Percentiles rank a stretch among this genome's conserved stretches.
Conservation (phyloP, 2,329 filamentous ascomycete genomes). For the Ceratocystis colombiana region DNA sequence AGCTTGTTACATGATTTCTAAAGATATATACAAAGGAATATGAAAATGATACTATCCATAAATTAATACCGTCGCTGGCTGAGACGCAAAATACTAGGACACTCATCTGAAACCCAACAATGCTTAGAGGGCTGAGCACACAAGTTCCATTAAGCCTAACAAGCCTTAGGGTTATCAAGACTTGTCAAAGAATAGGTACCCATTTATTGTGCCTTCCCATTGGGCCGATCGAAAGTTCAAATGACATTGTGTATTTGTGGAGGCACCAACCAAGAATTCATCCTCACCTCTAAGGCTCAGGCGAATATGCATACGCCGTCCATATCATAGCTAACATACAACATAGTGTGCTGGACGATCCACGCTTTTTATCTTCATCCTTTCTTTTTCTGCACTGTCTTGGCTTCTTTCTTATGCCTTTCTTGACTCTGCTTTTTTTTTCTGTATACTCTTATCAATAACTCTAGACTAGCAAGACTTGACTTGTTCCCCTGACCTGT, state of each 20-base stretch:
- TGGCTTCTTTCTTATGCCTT: neutral
- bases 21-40: conserved; percentile 7
- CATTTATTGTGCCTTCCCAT: conserved; percentile 2
- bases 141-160: neutral
- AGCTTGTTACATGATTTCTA: conserved; percentile 8
- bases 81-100: neutral
- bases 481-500: conserved; percentile 4
- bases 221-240: neutral
- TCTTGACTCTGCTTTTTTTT: neutral
- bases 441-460: conserved; percentile 10
- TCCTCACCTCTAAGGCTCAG: neutral
- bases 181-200: neutral
- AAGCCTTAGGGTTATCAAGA: neutral
- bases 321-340: conserved; percentile 1
- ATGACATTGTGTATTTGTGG: conserved; percentile 8
- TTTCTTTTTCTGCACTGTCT: neutral
- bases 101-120: neutral
- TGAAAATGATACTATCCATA: neutral
- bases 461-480: neutral
- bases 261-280: conserved; percentile 10
- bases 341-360: neutral
- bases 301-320: conserved; percentile 11
- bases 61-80: neutral
- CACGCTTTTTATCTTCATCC: conserved; percentile 12
- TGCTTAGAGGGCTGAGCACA: neutral